These are phyloP conservation scores for Alliaria petiolata DNA, from an alignment of 345 rosid genomes.

Conservation along the genomic window DNA sequence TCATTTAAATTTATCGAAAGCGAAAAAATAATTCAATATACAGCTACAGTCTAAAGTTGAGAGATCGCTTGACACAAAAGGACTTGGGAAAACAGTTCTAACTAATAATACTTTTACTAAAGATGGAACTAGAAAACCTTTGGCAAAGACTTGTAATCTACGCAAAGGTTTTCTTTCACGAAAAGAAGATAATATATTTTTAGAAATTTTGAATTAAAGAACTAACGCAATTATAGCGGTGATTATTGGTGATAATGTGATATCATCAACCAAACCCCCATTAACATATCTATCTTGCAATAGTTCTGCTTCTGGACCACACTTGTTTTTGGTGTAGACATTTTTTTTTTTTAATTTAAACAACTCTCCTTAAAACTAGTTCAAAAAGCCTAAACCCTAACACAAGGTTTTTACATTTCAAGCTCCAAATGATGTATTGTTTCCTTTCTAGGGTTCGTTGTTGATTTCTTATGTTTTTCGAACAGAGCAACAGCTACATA, in stretches of 20 bases:
- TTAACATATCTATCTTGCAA: background rate
- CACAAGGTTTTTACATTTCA: background rate
- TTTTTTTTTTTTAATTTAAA: too few species aligned
- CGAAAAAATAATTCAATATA: too few species aligned
- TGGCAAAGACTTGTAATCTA: constrained; percentile 3
- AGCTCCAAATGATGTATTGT: too few species aligned
- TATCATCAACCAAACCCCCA: constrained; percentile 5
- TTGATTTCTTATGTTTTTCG: too few species aligned
- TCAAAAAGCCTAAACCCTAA: background rate
- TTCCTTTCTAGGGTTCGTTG: too few species aligned
- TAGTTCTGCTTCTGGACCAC: background rate
- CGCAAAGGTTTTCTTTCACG: constrained; percentile 5
- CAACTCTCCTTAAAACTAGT: background rate
- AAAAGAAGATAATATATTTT: background rate
- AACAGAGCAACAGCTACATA: too few species aligned
- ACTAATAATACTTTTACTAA: background rate
- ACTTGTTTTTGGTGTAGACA: background rate
- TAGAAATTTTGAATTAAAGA: too few species aligned
- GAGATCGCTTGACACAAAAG: background rate
- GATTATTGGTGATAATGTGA: background rate
- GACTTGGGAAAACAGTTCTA: too few species aligned
- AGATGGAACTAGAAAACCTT: background rate
- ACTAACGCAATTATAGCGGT: constrained; percentile 7
- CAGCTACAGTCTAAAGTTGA: background rate
- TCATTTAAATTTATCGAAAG: background rate